Evolutionary conservation across 768 basidiomycete species (phyloP).

Genomic region (Phylloporus sp.): DNA sequence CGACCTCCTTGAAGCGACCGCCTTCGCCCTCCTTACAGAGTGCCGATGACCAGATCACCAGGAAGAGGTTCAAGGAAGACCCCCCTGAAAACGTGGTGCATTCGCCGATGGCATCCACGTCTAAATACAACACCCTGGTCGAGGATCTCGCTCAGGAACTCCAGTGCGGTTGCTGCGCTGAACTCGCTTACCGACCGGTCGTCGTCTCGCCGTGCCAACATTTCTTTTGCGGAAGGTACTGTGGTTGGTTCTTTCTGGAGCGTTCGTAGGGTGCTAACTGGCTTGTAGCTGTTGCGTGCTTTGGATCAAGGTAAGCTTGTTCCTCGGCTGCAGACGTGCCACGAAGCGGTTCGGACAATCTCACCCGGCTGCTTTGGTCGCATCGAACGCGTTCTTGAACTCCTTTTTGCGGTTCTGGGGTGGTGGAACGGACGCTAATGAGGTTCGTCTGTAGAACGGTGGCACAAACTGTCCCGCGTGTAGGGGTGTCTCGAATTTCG

Average conservation of each 20-base stretch:
- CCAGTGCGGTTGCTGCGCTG: slow-evolving; percentile 83
- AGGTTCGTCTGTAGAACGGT: slow-evolving; percentile 53
- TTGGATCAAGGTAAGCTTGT: slow-evolving; percentile 73
- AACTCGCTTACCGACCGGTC: slow-evolving; percentile 76
- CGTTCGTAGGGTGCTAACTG: slow-evolving; percentile 40
- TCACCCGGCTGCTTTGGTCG: background rate
- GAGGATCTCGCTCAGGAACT: slow-evolving; percentile 69
- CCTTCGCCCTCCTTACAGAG: slow-evolving; percentile 57
- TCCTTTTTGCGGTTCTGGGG: background rate
- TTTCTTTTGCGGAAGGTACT: slow-evolving; percentile 86
- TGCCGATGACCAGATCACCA: slow-evolving; percentile 40
- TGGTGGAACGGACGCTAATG: slow-evolving; percentile 7
- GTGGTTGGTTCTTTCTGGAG: background rate
- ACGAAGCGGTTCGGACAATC: background rate
- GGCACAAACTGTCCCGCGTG: slow-evolving; percentile 83
- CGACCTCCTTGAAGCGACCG: slow-evolving; percentile 49
- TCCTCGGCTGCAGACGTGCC: background rate
- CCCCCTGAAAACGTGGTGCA: slow-evolving; percentile 17
- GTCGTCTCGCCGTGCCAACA: slow-evolving; percentile 82
- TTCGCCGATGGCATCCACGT: slow-evolving; percentile 14
- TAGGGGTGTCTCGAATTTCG: slow-evolving; percentile 61
- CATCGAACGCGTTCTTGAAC: background rate
- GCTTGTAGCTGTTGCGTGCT: slow-evolving; percentile 64
- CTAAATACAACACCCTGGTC: slow-evolving; percentile 35
- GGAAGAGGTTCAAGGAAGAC: slow-evolving; percentile 59